A percentile compares a stretch with the other conserved stretches of the same genome.
These are phyloP conservation scores for Crithidia expoeki DNA, from an alignment of 208 protist species.

Conservation along the genomic window DNA sequence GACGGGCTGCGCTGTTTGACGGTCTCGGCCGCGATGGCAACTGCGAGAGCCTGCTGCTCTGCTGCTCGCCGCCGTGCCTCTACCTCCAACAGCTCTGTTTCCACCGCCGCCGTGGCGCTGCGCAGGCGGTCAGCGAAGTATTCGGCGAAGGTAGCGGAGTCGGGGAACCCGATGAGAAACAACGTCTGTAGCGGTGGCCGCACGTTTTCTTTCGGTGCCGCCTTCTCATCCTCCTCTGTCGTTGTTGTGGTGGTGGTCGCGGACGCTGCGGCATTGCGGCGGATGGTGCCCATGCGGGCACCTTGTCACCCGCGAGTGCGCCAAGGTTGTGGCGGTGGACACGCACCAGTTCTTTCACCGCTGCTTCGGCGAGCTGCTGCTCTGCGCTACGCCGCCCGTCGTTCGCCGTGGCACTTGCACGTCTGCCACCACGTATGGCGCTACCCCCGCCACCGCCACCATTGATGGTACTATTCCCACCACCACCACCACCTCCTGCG, in stretches of 20 bases:
- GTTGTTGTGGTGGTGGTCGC: background rate
- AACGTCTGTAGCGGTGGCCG: conserved; percentile 35
- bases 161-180: conserved; percentile 74
- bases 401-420: conserved; percentile 7
- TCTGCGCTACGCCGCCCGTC: conserved; percentile 49
- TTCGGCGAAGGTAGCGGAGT: conserved; percentile 60
- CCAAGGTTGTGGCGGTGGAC: conserved; percentile 78
- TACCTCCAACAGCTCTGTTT: conserved; percentile 50
- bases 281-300: conserved; percentile 17
- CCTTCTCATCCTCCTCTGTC: background rate
- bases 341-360: conserved; percentile 55
- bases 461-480: background rate
- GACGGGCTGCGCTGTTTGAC: conserved; percentile 20
- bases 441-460: conserved; percentile 4
- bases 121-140: conserved; percentile 50
- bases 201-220: background rate
- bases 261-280: background rate
- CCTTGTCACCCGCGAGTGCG: conserved; percentile 29
- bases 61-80: conserved; percentile 31
- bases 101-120: conserved; percentile 40
- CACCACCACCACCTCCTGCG: conserved; percentile 6
- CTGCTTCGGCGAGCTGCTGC: conserved; percentile 51
- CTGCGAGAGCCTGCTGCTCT: conserved; percentile 27
- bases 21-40: conserved; percentile 12
- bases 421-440: conserved; percentile 7